Evolutionary conservation across 805 yeast genomes (phyloP), one percentile per base, ranked within the genome.

Genomic region (Yarrowia sp.): DNA sequence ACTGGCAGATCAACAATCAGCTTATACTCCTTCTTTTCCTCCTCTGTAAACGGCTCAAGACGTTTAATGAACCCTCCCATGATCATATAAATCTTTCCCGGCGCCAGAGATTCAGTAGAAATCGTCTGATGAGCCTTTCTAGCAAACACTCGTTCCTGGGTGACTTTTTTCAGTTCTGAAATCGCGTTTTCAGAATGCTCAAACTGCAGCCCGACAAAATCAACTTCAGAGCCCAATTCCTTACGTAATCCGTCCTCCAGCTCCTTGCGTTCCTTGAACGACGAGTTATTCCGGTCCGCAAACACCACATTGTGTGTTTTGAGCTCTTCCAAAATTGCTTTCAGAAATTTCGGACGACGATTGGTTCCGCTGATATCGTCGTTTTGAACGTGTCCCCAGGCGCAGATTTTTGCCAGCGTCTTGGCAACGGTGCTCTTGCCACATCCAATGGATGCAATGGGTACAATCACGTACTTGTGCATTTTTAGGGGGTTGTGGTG

Each of bases 381-480:
- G 75, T 91, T 95, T 73, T 91, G 97, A 8, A 89, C 79, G 69
- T 86, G 89, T 0, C 83, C 87, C 87, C 96, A 88, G 0, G 87
- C 86, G 64, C 78, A 86, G 8, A 92, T 73, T 8, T 79, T 71
- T 0, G 71, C 67, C 50, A 95, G 77, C 0, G 92, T 85, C 39
- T 83, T 73, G 7, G 89, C 84, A 0, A 89, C 83, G 0, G 98
- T 91, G 0, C 98, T 91, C 72, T 95, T 95, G 10, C 99, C 99
- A 74, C 97, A 90, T 0, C 98, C 98, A 57, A 93, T 83, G 0
- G 96, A 91, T 0, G 98, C 92, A 4, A 92, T 84, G 0, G 98
- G 93, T 0, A 91, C 83, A 1, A 95, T 71, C 0, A 90, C 81
- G 72, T 84, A 88, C 18, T 48, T 48, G 38, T 35, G 38, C 48